These are phyloP conservation scores for Alternaria gansuensis DNA, from an alignment of 2,329 filamentous ascomycete genomes.

Conservation along the genomic window DNA sequence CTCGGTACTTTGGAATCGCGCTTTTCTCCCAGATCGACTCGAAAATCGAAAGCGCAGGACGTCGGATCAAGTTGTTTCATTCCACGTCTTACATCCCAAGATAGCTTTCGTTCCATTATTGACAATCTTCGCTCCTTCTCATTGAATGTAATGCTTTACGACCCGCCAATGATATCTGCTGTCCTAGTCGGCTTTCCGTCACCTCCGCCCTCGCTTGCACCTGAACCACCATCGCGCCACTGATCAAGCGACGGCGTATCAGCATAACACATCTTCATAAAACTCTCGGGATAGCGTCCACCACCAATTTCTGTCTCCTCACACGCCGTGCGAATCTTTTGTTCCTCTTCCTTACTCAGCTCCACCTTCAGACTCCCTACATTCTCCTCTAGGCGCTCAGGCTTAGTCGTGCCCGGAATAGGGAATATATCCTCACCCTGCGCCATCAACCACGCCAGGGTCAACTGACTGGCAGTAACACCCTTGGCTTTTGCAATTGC, in stretches of 20 bases:
- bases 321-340: slow-evolving; percentile 38
- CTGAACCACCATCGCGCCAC: slow-evolving; percentile 5
- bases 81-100: neutral
- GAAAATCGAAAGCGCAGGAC: neutral
- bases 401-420: slow-evolving; percentile 60
- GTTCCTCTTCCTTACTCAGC: slow-evolving; percentile 42
- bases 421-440: slow-evolving; percentile 64
- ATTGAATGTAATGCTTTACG: neutral
- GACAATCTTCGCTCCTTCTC: neutral
- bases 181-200: slow-evolving; percentile 11
- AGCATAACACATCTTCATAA: slow-evolving; percentile 48
- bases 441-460: slow-evolving; percentile 54
- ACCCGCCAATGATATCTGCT: slow-evolving; percentile 14
- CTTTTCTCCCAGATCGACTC: neutral
- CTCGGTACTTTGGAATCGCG: neutral
- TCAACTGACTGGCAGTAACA: slow-evolving; percentile 66
- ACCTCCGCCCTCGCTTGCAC: neutral
- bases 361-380: slow-evolving; percentile 37
- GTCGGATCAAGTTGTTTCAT: neutral
- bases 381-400: slow-evolving; percentile 47
- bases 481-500: slow-evolving; percentile 58
- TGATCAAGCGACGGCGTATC: slow-evolving; percentile 49
- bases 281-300: slow-evolving; percentile 52
- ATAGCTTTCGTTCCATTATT: neutral
- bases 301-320: slow-evolving; percentile 56